Evolutionary conservation across 2,329 filamentous ascomycete genomes (phyloP).

Genomic region (Trichophyton rubrum): DNA sequence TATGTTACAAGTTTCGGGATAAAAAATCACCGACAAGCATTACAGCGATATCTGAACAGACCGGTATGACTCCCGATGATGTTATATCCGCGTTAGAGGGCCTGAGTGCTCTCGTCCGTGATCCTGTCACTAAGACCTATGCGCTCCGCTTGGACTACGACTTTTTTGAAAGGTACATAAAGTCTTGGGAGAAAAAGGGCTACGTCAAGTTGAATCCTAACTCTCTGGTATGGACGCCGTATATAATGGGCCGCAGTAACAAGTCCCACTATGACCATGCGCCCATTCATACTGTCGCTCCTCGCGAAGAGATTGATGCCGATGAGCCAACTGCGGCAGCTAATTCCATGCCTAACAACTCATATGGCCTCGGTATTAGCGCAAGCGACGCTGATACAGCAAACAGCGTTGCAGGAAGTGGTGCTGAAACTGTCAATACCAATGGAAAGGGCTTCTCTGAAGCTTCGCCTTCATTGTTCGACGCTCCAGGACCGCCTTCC

Average conservation of each 20-base stretch:
- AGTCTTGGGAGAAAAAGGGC: conserved; percentile 76
- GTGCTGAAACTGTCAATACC: conserved; percentile 3
- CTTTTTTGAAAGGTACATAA: conserved; percentile 77
- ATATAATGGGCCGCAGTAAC: conserved; percentile 83
- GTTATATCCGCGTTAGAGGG: conserved; percentile 89
- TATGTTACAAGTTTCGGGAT: conserved; percentile 71
- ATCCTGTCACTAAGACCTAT: conserved; percentile 78
- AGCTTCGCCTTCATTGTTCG: conserved; percentile 7
- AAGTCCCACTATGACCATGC: conserved; percentile 72
- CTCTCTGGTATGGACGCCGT: conserved; percentile 85
- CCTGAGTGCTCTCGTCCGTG: conserved; percentile 73
- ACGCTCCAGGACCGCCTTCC: conserved; percentile 18
- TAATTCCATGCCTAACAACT: conserved; percentile 6
- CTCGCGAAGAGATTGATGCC: conserved; percentile 57
- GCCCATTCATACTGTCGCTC: conserved; percentile 75
- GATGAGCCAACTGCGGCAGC: conserved; percentile 15
- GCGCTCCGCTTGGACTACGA: conserved; percentile 75
- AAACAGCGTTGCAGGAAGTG: conserved; percentile 4
- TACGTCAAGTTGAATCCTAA: conserved; percentile 75
- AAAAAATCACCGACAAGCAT: conserved; percentile 46
- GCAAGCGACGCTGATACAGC: conserved; percentile 5
- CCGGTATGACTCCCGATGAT: conserved; percentile 91
- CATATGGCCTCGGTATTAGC: conserved; percentile 13
- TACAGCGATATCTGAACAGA: conserved; percentile 57
- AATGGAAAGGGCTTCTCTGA: not conserved